A percentile compares a stretch with the other conserved stretches of the same genome.
phyloP scores from a whole-genome alignment of 2,329 filamentous ascomycete species.

The Nemania sp. region DNA sequence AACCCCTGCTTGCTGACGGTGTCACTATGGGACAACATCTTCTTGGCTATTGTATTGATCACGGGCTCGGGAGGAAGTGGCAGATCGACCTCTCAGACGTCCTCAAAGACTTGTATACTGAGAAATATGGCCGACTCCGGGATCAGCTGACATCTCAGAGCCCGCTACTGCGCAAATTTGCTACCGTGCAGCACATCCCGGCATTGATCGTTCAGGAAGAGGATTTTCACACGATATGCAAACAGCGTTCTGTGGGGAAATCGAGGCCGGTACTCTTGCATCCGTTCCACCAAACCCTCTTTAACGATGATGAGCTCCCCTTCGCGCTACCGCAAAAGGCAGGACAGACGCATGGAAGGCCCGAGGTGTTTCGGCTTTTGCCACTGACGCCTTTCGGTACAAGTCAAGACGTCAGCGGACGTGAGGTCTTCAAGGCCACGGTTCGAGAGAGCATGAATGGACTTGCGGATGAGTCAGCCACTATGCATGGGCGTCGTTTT shows the following conservation, averaged over 20 bases:
- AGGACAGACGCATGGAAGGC: conserved; percentile 1
- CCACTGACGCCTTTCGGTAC: not conserved
- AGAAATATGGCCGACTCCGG: not conserved
- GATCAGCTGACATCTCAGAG: conserved; percentile 1
- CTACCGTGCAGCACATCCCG: not conserved
- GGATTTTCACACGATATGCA: conserved; percentile 4
- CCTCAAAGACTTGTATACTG: not conserved
- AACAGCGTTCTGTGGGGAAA: not conserved
- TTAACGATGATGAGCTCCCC: not conserved
- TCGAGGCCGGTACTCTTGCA: conserved; percentile 2
- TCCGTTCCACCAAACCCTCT: conserved; percentile 1
- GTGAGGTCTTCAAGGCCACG: not conserved
- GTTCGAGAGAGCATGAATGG: conserved; percentile 1
- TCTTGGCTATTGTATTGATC: not conserved
- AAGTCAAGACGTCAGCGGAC: not conserved
- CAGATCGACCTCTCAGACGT: conserved; percentile 5
- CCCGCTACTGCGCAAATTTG: conserved; percentile 2
- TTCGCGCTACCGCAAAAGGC: not conserved
- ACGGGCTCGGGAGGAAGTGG: conserved; percentile 1
- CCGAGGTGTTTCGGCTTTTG: not conserved
- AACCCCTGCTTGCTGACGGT: conserved; percentile 1
- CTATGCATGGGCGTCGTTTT: not conserved
- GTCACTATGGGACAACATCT: not conserved
- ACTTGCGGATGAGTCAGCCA: not conserved
- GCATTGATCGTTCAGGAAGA: not conserved